phyloP scores from a whole-genome alignment of 2,329 filamentous ascomycete genomes.

The Apiospora rasikravindrae region DNA sequence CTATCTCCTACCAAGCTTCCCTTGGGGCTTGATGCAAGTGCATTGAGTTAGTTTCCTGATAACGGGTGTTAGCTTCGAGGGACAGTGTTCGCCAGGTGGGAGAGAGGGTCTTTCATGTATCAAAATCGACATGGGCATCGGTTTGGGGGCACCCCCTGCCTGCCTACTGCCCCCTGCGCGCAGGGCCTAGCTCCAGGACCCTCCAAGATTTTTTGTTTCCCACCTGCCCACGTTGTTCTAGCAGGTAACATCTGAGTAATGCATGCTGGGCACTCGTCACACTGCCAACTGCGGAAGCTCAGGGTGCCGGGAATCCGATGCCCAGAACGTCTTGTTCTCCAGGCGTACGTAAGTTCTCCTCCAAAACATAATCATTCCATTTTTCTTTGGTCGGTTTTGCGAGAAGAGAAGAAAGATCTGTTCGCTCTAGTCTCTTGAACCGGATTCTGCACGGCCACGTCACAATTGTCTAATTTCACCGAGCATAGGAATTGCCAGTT shows the following conservation, averaged over 20 bases:
- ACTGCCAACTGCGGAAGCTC: background rate
- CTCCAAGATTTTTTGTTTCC: background rate
- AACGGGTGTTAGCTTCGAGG: background rate
- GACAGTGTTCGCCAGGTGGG: background rate
- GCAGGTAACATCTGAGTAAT: constrained; percentile 8
- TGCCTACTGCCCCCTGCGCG: background rate
- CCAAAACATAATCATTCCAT: background rate
- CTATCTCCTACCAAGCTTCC: background rate
- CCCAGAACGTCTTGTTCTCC: constrained; percentile 1
- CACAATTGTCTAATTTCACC: background rate
- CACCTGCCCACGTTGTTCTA: background rate
- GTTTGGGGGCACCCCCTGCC: background rate
- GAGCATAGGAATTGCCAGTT: background rate
- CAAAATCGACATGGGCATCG: constrained; percentile 9
- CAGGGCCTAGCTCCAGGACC: background rate
- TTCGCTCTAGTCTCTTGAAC: background rate
- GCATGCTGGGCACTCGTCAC: constrained; percentile 9
- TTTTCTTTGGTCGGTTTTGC: constrained; percentile 3
- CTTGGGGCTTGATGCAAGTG: constrained; percentile 1
- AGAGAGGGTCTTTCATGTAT: constrained; percentile 12
- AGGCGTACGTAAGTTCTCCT: background rate
- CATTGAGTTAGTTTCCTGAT: constrained; percentile 10
- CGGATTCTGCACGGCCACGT: background rate
- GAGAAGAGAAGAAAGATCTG: background rate
- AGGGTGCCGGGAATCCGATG: constrained; percentile 6